These are phyloP conservation scores for Xerocomellus intermedius DNA, from an alignment of 768 basidiomycete species.

Conservation along the genomic window DNA sequence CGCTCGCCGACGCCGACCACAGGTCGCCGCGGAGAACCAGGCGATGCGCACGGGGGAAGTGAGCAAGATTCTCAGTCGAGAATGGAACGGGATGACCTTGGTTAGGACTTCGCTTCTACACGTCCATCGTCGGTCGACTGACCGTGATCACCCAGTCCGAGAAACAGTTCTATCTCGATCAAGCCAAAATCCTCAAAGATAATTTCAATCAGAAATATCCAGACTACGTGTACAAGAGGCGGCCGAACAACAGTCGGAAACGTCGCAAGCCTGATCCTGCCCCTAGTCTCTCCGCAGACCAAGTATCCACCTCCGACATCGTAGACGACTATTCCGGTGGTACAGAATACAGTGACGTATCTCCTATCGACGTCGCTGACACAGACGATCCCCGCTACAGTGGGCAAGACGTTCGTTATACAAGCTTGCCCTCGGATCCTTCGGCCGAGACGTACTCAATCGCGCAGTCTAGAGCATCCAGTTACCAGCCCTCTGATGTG, in stretches of 20 bases:
- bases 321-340: slow-evolving; percentile 31
- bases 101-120: slow-evolving; percentile 41
- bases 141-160: slow-evolving; percentile 49
- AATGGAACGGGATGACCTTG: slow-evolving; percentile 80
- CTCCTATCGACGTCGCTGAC: slow-evolving; percentile 37
- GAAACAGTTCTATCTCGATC: slow-evolving; percentile 86
- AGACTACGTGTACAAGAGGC: slow-evolving; percentile 85
- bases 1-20: slow-evolving; percentile 75
- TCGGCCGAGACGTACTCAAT: slow-evolving; percentile 11
- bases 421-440: slow-evolving; percentile 23
- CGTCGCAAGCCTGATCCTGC: slow-evolving; percentile 44
- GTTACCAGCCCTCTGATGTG: slow-evolving; percentile 26
- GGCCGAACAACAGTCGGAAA: slow-evolving; percentile 84
- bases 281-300: slow-evolving; percentile 30
- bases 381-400: slow-evolving; percentile 17
- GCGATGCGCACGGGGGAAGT: slow-evolving; percentile 90
- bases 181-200: slow-evolving; percentile 83
- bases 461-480: slow-evolving; percentile 18
- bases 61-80: slow-evolving; percentile 81
- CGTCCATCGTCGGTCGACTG: slow-evolving; percentile 9
- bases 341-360: slow-evolving; percentile 38
- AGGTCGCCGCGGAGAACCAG: slow-evolving; percentile 85
- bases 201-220: slow-evolving; percentile 84
- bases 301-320: slow-evolving; percentile 30
- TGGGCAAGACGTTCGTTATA: slow-evolving; percentile 22